phyloP scores from a whole-genome alignment of 768 basidiomycete genomes.

The Strobilomyces confusus region DNA sequence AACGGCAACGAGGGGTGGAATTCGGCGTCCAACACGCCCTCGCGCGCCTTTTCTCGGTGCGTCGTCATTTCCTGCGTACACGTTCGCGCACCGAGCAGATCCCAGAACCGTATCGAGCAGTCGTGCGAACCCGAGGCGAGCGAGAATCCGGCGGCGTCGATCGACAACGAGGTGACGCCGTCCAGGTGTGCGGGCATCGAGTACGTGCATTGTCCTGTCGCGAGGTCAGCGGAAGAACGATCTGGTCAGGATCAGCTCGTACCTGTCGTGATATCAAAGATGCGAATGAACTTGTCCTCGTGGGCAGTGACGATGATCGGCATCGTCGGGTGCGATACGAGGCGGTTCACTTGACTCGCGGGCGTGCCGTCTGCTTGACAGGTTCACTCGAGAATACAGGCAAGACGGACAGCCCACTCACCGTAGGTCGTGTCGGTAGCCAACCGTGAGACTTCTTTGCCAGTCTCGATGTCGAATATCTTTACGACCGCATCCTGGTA shows the following conservation, averaged over 20 bases:
- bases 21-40: constrained; percentile 87
- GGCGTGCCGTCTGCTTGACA: constrained; percentile 58
- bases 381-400: neutral
- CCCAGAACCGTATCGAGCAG: constrained; percentile 94
- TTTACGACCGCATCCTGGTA: constrained; percentile 88
- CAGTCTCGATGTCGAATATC: constrained; percentile 86
- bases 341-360: constrained; percentile 77
- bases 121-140: constrained; percentile 92
- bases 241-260: constrained; percentile 20
- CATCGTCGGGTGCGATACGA: constrained; percentile 89
- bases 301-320: constrained; percentile 84
- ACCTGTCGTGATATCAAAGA: constrained; percentile 86
- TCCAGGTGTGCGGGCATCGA: constrained; percentile 90
- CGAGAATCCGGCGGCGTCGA: constrained; percentile 82
- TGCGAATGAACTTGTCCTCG: constrained; percentile 89
- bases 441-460: constrained; percentile 66
- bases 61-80: constrained; percentile 88
- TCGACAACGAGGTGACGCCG: constrained; percentile 85
- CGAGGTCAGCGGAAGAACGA: neutral
- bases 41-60: constrained; percentile 85
- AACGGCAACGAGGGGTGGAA: constrained; percentile 81
- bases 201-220: constrained; percentile 76
- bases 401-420: constrained; percentile 26
- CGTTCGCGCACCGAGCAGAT: constrained; percentile 70
- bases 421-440: constrained; percentile 59